Conservation (phyloP, 1,139 yeast species). For the Debaryomyces sp. region DNA sequence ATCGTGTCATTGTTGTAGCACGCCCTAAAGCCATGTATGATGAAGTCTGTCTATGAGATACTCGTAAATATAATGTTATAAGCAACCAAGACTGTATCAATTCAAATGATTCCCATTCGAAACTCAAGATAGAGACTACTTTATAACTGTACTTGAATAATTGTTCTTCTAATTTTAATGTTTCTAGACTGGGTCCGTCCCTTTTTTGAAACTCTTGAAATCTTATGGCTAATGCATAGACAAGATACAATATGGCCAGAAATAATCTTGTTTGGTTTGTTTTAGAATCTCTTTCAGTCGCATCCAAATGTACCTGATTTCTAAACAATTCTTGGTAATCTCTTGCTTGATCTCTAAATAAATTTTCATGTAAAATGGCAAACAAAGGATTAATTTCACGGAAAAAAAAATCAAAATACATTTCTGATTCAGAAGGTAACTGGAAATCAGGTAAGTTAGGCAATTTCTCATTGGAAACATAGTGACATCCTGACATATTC, state of each 20-base stretch:
- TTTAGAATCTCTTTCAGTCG: slow-evolving; percentile 20
- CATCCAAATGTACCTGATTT: slow-evolving; percentile 14
- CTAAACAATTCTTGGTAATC: slow-evolving; percentile 31
- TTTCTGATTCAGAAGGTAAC: slow-evolving; percentile 17
- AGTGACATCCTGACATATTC: slow-evolving; percentile 65
- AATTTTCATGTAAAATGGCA: slow-evolving; percentile 56
- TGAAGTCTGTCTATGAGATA: slow-evolving; percentile 60
- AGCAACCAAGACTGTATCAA: slow-evolving; percentile 66
- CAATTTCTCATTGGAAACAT: slow-evolving; percentile 42
- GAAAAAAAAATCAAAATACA: slow-evolving; percentile 46
- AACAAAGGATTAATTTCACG: slow-evolving; percentile 56
- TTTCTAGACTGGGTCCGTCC: slow-evolving; percentile 31
- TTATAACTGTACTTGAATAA: slow-evolving; percentile 54
- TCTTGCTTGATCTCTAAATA: slow-evolving; percentile 55
- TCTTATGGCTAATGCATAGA: slow-evolving; percentile 55
- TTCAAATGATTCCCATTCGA: slow-evolving; percentile 72
- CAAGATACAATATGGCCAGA: slow-evolving; percentile 52
- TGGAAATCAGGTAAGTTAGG: slow-evolving; percentile 36
- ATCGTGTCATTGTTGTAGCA: slow-evolving; percentile 56
- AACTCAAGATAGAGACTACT: slow-evolving; percentile 51
- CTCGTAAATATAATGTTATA: slow-evolving; percentile 54
- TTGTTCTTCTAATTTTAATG: slow-evolving; percentile 48
- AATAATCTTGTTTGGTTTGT: slow-evolving; percentile 47
- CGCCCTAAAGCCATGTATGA: slow-evolving; percentile 54
- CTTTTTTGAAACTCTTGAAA: slow-evolving; percentile 51